A percentile compares a stretch with the other conserved stretches of the same genome.
phyloP scores from a whole-genome alignment of 169 alveolate genomes.

The Prorocentrum cordatum region DNA sequence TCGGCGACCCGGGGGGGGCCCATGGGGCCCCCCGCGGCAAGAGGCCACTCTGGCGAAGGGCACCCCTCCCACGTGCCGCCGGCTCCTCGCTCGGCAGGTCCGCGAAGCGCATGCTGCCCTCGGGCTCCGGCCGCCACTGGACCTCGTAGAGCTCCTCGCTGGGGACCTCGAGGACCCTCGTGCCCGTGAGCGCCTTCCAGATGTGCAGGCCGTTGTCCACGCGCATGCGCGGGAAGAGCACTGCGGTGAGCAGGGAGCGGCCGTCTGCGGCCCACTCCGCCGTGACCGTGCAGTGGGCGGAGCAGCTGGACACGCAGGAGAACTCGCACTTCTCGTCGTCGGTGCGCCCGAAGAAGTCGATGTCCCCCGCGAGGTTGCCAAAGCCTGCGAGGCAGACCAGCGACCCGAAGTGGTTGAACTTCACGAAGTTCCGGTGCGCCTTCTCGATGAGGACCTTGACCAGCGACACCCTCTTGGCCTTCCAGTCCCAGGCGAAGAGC shows the following conservation, averaged over 20 bases:
- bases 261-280: conserved; percentile 69
- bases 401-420: conserved; percentile 59
- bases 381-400: conserved; percentile 61
- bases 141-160: too few relatives aligned
- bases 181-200: conserved; percentile 42
- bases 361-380: conserved; percentile 54
- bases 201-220: conserved; percentile 52
- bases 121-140: too few relatives aligned
- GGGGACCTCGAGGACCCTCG: too few relatives aligned
- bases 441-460: too few relatives aligned
- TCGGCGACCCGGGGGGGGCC: too few relatives aligned
- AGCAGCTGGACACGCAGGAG: conserved; percentile 29
- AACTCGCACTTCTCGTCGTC: too few relatives aligned
- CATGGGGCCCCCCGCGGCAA: too few relatives aligned
- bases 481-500: not conserved
- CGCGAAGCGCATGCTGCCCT: too few relatives aligned
- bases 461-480: too few relatives aligned
- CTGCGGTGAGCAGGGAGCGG: conserved; percentile 38
- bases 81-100: too few relatives aligned
- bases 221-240: conserved; percentile 59
- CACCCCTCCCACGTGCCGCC: too few relatives aligned
- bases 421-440: conserved; percentile 61
- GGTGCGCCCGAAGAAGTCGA: conserved; percentile 42
- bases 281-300: conserved; percentile 44
- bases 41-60: too few relatives aligned